These are phyloP conservation scores for Soucietia sequanensis DNA, from an alignment of 805 yeast species.

Conservation along the genomic window DNA sequence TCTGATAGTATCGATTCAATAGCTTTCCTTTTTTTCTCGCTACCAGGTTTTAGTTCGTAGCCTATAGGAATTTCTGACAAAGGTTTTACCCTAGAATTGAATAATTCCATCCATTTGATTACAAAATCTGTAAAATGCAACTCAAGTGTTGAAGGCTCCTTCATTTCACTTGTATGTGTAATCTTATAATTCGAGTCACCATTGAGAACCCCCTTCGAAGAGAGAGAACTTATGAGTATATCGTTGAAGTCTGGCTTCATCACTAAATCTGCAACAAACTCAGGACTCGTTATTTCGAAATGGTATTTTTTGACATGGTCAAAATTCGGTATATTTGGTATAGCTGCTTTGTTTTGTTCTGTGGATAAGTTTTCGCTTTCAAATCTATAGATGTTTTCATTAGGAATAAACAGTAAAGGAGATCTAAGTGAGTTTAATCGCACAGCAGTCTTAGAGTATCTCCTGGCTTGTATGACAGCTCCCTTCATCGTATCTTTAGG, in stretches of 20 bases:
- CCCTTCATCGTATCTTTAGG: too few relatives aligned
- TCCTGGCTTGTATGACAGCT: too few relatives aligned
- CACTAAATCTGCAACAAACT: slow-evolving; percentile 32
- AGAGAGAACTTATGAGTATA: slow-evolving; percentile 26
- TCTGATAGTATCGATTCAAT: too few relatives aligned
- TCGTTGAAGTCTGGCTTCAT: slow-evolving; percentile 28
- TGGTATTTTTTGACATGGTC: slow-evolving; percentile 14
- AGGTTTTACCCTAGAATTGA: slow-evolving; percentile 16
- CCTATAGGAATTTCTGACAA: slow-evolving; percentile 14
- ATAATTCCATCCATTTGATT: slow-evolving; percentile 27
- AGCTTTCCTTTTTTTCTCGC: background rate
- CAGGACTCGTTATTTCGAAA: slow-evolving; percentile 32
- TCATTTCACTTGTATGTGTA: slow-evolving; percentile 13
- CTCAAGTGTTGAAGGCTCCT: slow-evolving; percentile 12
- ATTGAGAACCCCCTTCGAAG: slow-evolving; percentile 24
- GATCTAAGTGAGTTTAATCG: slow-evolving; percentile 4
- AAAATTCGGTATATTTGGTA: slow-evolving; percentile 28
- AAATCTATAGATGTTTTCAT: slow-evolving; percentile 23
- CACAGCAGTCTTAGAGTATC: too few relatives aligned
- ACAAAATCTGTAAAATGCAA: slow-evolving; percentile 28
- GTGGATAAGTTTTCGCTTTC: slow-evolving; percentile 26
- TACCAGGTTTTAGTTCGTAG: background rate
- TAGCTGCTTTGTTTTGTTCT: slow-evolving; percentile 30
- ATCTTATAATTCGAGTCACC: slow-evolving; percentile 25
- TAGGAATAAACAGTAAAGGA: slow-evolving; percentile 25